Evolutionary conservation across 768 basidiomycete genomes (phyloP).

Genomic region (Hemileccinum impolitum): DNA sequence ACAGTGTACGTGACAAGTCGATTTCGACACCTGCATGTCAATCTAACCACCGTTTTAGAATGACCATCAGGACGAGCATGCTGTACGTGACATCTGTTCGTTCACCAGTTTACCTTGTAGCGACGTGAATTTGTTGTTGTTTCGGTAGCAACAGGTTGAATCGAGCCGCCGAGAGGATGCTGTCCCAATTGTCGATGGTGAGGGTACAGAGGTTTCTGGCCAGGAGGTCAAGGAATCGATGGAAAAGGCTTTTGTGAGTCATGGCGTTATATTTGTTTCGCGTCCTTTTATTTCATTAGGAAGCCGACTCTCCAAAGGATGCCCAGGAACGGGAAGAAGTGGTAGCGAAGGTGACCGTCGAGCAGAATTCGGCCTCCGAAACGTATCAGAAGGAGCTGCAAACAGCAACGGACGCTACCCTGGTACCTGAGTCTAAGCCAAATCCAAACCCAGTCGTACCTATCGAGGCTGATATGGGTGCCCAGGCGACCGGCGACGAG

Average conservation of each 20-base stretch:
- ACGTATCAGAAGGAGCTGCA: background rate
- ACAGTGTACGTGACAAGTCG: constrained; percentile 19
- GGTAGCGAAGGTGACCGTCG: constrained; percentile 8
- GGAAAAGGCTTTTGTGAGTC: constrained; percentile 24
- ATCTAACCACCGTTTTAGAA: constrained; percentile 19
- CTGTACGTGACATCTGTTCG: constrained; percentile 13
- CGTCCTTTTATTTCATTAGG: constrained; percentile 17
- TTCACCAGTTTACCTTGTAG: background rate
- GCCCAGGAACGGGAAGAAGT: constrained; percentile 28
- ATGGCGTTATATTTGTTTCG: background rate
- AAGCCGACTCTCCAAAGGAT: constrained; percentile 31
- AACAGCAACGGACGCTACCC: background rate
- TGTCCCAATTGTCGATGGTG: constrained; percentile 26
- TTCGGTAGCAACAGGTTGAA: constrained; percentile 18
- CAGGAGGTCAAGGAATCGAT: constrained; percentile 32
- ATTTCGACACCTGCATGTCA: background rate
- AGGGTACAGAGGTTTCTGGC: constrained; percentile 27
- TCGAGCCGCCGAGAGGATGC: constrained; percentile 4
- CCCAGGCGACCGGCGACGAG: constrained; percentile 5
- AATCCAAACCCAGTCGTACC: background rate
- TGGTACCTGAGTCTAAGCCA: constrained; percentile 1
- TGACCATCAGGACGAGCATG: constrained; percentile 7
- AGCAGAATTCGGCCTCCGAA: background rate
- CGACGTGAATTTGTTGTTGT: constrained; percentile 6
- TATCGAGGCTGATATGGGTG: background rate